Evolutionary conservation across 2,329 filamentous ascomycete genomes (phyloP).

Genomic region (Pezicula rhizophila): DNA sequence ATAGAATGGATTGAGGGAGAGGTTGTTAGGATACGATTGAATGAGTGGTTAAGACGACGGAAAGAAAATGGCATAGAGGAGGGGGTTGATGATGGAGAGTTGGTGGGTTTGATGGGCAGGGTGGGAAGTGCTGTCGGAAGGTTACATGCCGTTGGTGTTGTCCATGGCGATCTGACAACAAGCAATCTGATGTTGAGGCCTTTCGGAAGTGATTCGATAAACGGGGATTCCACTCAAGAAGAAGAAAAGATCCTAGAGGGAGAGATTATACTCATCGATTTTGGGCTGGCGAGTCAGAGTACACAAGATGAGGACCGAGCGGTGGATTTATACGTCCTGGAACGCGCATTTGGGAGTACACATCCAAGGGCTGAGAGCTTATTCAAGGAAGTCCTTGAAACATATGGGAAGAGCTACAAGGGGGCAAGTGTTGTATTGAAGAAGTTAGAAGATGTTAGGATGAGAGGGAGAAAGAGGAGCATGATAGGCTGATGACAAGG

Average conservation of each 20-base stretch:
- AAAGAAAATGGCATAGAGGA: conserved; percentile 24
- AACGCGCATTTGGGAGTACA: conserved; percentile 89
- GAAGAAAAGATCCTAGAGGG: conserved; percentile 45
- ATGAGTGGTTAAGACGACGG: conserved; percentile 54
- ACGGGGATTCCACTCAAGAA: conserved; percentile 14
- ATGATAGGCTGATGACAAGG: conserved; percentile 68
- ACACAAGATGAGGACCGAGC: conserved; percentile 85
- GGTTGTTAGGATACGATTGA: conserved; percentile 64
- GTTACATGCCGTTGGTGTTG: conserved; percentile 77
- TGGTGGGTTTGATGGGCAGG: conserved; percentile 59
- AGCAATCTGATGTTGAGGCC: conserved; percentile 84
- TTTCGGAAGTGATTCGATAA: conserved; percentile 8
- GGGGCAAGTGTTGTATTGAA: conserved; percentile 69
- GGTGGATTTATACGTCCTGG: conserved; percentile 92
- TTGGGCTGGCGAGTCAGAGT: conserved; percentile 80
- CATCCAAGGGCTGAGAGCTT: conserved; percentile 79
- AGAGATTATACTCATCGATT: conserved; percentile 87
- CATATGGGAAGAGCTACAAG: conserved; percentile 70
- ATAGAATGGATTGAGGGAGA: conserved; percentile 78
- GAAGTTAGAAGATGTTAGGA: conserved; percentile 83
- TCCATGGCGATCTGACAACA: conserved; percentile 94
- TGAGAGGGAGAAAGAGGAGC: conserved; percentile 91
- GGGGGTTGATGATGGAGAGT: conserved; percentile 39
- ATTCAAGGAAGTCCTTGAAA: conserved; percentile 66
- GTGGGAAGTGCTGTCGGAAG: conserved; percentile 67